phyloP scores from a whole-genome alignment of 2,329 filamentous ascomycete genomes.

The Cordyceps tenuipes region DNA sequence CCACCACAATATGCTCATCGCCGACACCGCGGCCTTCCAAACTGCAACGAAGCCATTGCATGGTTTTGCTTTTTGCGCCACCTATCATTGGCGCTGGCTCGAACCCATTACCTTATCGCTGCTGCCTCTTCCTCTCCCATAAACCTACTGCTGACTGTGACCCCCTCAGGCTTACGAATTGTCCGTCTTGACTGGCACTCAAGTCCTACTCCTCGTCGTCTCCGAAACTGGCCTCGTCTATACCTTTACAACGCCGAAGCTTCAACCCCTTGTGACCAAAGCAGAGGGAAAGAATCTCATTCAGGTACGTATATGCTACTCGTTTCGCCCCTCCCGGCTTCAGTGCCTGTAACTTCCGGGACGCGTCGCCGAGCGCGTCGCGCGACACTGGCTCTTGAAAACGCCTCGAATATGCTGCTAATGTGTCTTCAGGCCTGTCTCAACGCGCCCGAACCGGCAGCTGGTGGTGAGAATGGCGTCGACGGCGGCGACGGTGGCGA shows the following conservation, averaged over 20 bases:
- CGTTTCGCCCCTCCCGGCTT: background rate
- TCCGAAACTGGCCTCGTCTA: slow-evolving; percentile 93
- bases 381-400: background rate
- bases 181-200: slow-evolving; percentile 93
- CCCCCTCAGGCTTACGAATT: slow-evolving; percentile 84
- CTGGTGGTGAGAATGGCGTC: slow-evolving; percentile 72
- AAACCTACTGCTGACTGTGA: slow-evolving; percentile 9
- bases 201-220: slow-evolving; percentile 90
- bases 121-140: slow-evolving; percentile 10
- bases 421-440: slow-evolving; percentile 66
- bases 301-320: slow-evolving; percentile 56
- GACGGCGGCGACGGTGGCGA: slow-evolving; percentile 72
- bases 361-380: slow-evolving; percentile 3
- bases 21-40: background rate
- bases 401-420: slow-evolving; percentile 19
- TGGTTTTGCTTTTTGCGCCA: background rate
- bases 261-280: slow-evolving; percentile 96
- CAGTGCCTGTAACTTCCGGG: background rate
- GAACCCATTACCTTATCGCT: background rate
- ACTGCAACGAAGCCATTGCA: background rate
- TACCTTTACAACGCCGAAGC: slow-evolving; percentile 94
- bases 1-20: background rate
- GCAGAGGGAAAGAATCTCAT: slow-evolving; percentile 98
- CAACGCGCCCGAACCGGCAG: slow-evolving; percentile 85
- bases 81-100: slow-evolving; percentile 5